A percentile compares a stretch with the other conserved stretches of the same genome.
phyloP scores from a whole-genome alignment of 352 stramenopile genomes.

The Paralagenidium karlingii region DNA sequence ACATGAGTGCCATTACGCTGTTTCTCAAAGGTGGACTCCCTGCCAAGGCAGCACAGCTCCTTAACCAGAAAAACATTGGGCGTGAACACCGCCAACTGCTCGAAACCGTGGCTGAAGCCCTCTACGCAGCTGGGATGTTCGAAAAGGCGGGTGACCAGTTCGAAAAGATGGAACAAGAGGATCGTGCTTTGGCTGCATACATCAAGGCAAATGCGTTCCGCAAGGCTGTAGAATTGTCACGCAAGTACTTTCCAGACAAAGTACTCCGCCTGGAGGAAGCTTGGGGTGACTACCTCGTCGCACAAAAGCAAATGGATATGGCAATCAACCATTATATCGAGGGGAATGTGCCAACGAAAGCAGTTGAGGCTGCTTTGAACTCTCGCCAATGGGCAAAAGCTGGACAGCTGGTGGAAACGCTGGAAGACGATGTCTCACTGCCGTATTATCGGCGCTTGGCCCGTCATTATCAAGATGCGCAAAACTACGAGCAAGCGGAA shows the following conservation, averaged over 20 bases:
- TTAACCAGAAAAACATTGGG: slow-evolving; percentile 79
- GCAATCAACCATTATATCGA: slow-evolving; percentile 96
- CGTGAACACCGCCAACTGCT: slow-evolving; percentile 79
- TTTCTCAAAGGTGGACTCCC: slow-evolving; percentile 89
- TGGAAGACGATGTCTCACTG: slow-evolving; percentile 82
- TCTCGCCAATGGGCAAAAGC: slow-evolving; percentile 91
- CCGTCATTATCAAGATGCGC: slow-evolving; percentile 83
- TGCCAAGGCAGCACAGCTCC: slow-evolving; percentile 79
- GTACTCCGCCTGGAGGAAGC: slow-evolving; percentile 84
- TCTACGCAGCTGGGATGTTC: slow-evolving; percentile 85
- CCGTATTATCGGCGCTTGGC: slow-evolving; percentile 85
- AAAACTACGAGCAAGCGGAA: slow-evolving; percentile 80
- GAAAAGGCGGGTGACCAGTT: slow-evolving; percentile 91
- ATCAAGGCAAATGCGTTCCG: slow-evolving; percentile 88
- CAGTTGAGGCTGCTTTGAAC: slow-evolving; percentile 86
- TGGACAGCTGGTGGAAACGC: slow-evolving; percentile 82
- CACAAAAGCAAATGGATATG: slow-evolving; percentile 91
- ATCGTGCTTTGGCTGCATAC: slow-evolving; percentile 82
- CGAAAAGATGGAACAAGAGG: slow-evolving; percentile 88
- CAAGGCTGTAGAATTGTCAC: slow-evolving; percentile 88
- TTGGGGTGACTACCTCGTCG: slow-evolving; percentile 91
- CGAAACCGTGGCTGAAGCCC: slow-evolving; percentile 83
- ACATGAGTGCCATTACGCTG: slow-evolving; percentile 81
- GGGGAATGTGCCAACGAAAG: slow-evolving; percentile 85
- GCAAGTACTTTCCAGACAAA: slow-evolving; percentile 85